Evolutionary conservation across 2,329 filamentous ascomycete species (phyloP), one percentile per base, ranked within the genome.

Genomic region (Coniochaeta sp.): DNA sequence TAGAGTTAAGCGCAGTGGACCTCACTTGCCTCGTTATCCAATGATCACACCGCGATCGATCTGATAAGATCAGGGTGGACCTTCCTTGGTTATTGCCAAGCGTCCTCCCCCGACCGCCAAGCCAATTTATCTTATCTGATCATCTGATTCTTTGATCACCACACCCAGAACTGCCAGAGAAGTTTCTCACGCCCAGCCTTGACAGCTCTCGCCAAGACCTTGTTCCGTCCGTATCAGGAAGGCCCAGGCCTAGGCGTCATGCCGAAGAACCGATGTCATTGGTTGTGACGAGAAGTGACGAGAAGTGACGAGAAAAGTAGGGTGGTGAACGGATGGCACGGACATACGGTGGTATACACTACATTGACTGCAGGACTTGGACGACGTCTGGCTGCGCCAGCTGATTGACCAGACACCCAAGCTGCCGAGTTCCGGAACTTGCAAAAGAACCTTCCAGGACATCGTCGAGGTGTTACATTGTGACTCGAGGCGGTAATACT

Each of bases 91-190:
- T 6, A 6, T 16, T n/a, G 31, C 26, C 52, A 40, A 40, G 38
- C 38, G 3, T 40, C 16, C 11, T 47, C 9, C 6, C 6, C 1
- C 19, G 9, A 14, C 9, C 24, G 54, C 54, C 54, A 57, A 57
- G 54, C 33, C 2, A 36, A 57, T 22, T 57, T 57, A 57, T 57
- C 58, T 60, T 60, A 60, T 60, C 58, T 56, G 58, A 60, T 60
- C 47, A 60, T 57, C 58, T 57, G 58, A 59, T 55, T 14, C 22
- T 34, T 2, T 26, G 22, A 22, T 28, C 33, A 36, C 54, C 28
- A 57, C n/a, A n/a, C 28, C n/a, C 24, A 1, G n/a, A 1, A 28
- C 28, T 31, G 9, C 5, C 9, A 6, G n/a, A 6, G 17, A 9
- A 43, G 43, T 31, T 44, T 17, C n/a, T 14, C 24, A 28, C 22